Evolutionary conservation across 2,329 filamentous ascomycete genomes (phyloP).

Genomic region (Dactylonectria macrodidyma): DNA sequence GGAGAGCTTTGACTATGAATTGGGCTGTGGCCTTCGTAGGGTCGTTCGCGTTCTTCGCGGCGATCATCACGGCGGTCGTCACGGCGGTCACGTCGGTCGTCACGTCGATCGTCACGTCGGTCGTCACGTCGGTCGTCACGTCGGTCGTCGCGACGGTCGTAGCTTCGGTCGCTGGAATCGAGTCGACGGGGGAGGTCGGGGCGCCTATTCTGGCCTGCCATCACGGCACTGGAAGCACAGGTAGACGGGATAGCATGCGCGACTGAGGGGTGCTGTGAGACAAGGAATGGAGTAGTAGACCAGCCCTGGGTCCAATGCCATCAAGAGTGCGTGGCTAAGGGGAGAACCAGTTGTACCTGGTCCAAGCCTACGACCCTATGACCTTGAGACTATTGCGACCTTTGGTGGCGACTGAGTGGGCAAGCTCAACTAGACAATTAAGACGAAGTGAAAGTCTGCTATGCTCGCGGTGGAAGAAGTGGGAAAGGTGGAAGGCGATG

Average conservation of each 20-base stretch:
- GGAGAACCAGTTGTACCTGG: background rate
- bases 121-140: constrained; percentile 22
- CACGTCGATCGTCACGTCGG: too few species aligned
- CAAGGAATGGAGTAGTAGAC: constrained; percentile 6
- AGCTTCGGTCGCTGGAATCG: constrained; percentile 26
- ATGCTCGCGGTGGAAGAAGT: background rate
- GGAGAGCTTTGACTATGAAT: constrained; percentile 27
- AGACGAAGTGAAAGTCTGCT: background rate
- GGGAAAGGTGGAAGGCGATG: background rate
- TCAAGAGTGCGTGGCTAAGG: background rate
- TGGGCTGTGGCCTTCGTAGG: constrained; percentile 32
- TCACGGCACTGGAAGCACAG: constrained; percentile 35
- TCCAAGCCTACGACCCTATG: background rate
- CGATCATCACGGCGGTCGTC: constrained; percentile 28
- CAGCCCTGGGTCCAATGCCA: background rate
- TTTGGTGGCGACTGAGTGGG: background rate
- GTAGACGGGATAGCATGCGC: constrained; percentile 35
- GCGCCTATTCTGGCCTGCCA: constrained; percentile 38
- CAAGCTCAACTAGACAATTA: background rate
- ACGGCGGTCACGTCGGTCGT: too few species aligned
- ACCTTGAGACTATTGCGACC: background rate
- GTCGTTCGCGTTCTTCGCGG: constrained; percentile 29
- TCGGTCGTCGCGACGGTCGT: constrained; percentile 32
- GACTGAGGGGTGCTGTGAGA: constrained; percentile 11
- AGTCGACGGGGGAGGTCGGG: constrained; percentile 16